Conservation (phyloP, 2,329 filamentous ascomycete species). For the Alternaria arbusti region DNA sequence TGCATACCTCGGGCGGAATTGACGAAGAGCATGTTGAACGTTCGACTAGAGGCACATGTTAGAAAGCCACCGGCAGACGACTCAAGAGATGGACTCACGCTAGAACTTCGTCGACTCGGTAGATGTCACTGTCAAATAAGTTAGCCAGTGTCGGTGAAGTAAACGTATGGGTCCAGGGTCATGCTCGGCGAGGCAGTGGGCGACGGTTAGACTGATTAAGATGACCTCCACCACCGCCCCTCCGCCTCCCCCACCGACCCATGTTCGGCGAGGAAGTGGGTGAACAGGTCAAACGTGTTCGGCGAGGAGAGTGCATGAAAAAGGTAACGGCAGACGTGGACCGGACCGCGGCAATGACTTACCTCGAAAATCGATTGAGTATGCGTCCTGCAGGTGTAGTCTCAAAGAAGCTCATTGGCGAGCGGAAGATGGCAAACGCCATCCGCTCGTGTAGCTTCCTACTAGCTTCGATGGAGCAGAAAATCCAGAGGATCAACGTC, state of each 20-base stretch:
- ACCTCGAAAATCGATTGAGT: conserved; percentile 94
- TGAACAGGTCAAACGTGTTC: not conserved
- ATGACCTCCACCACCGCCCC: not conserved
- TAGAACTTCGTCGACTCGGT: conserved; percentile 87
- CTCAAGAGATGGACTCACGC: conserved; percentile 58
- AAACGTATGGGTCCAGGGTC: not conserved
- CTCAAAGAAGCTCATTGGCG: conserved; percentile 98
- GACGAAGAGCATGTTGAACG: conserved; percentile 86
- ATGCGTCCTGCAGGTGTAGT: conserved; percentile 96
- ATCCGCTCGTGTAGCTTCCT: conserved; percentile 96
- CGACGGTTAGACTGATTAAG: not conserved
- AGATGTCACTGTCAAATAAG: conserved; percentile 66
- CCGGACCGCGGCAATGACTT: conserved; percentile 41
- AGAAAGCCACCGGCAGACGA: conserved; percentile 21
- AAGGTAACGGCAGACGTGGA: conserved; percentile 7
- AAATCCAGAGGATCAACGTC: conserved; percentile 97
- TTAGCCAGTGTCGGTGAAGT: conserved; percentile 21
- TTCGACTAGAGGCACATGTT: conserved; percentile 61
- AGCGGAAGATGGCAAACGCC: conserved; percentile 96
- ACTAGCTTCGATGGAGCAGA: conserved; percentile 98
- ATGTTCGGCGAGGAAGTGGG: not conserved
- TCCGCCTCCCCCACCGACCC: not conserved
- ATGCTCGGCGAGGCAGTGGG: not conserved
- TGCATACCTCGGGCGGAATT: conserved; percentile 57
- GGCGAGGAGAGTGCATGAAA: not conserved